Percentiles rank a stretch among this genome's conserved stretches.
These are phyloP conservation scores for Hypoxylon lienhwacheense DNA, from an alignment of 495 filamentous ascomycete genomes.

Conservation along the genomic window DNA sequence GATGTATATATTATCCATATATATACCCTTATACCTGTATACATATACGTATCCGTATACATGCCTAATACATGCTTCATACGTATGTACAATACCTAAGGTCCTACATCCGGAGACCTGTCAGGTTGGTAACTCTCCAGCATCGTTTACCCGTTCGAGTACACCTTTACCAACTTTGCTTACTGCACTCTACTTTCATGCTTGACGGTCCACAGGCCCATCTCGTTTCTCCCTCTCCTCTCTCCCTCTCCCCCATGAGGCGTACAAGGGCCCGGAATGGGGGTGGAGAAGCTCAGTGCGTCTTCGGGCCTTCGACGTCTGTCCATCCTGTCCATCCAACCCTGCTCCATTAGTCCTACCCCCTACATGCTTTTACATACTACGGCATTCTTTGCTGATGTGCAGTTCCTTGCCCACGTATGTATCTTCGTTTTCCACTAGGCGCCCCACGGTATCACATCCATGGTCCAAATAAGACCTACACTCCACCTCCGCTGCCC, in stretches of 20 bases:
- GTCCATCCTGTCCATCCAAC: conserved; percentile 32
- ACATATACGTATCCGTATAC: too few relatives aligned
- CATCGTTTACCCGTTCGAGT: conserved; percentile 18
- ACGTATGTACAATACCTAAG: too few relatives aligned
- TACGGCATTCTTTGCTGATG: conserved; percentile 32
- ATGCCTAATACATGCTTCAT: too few relatives aligned
- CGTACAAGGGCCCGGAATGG: conserved; percentile 31
- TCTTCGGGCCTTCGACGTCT: conserved; percentile 38
- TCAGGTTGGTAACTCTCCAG: conserved; percentile 6
- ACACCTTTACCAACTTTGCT: conserved; percentile 16
- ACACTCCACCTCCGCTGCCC: conserved; percentile 42
- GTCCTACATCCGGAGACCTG: too few relatives aligned
- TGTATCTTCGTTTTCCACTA: conserved; percentile 38
- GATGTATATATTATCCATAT: too few relatives aligned
- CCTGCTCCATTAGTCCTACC: conserved; percentile 37
- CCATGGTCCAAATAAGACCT: conserved; percentile 43
- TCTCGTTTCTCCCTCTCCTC: conserved; percentile 15
- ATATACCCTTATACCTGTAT: too few relatives aligned
- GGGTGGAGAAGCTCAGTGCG: conserved; percentile 35
- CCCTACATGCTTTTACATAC: conserved; percentile 28
- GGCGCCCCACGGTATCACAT: conserved; percentile 42
- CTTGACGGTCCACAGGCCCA: conserved; percentile 21
- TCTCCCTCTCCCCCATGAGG: conserved; percentile 9
- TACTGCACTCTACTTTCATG: conserved; percentile 15
- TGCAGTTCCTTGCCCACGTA: conserved; percentile 37